Conservation (phyloP, 768 basidiomycete species). For the Auricularia cornea region DNA sequence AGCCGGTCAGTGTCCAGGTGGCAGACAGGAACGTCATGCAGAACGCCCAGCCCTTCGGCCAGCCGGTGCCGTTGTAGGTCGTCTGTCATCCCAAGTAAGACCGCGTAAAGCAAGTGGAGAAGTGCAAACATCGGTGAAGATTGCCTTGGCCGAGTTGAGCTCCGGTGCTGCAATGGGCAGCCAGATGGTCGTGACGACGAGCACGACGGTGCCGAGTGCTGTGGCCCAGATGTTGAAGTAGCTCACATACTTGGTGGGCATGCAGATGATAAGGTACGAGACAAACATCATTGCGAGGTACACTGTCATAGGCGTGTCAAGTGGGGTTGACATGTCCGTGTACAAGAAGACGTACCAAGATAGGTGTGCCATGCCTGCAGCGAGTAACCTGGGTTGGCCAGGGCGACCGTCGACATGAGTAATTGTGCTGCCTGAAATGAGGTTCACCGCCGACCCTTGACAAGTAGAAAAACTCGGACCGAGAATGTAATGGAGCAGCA, state of each 20-base stretch:
- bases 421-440: not conserved
- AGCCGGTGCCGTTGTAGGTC: not conserved
- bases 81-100: not conserved
- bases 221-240: not conserved
- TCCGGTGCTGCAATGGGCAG: not conserved
- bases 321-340: not conserved
- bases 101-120: not conserved
- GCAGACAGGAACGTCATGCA: conserved; percentile 1
- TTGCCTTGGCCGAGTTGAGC: not conserved
- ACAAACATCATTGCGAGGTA: not conserved
- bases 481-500: conserved; percentile 1
- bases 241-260: not conserved
- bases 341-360: not conserved
- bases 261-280: not conserved
- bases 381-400: not conserved
- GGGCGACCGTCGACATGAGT: not conserved
- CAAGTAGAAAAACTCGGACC: not conserved
- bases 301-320: not conserved
- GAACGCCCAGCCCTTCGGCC: not conserved
- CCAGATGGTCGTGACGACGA: not conserved
- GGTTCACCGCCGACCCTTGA: not conserved
- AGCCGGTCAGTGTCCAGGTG: not conserved
- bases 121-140: not conserved
- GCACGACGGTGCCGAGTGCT: not conserved
- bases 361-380: not conserved